Conservation (phyloP, 495 filamentous ascomycete species). For the Penicillium coffeae region DNA sequence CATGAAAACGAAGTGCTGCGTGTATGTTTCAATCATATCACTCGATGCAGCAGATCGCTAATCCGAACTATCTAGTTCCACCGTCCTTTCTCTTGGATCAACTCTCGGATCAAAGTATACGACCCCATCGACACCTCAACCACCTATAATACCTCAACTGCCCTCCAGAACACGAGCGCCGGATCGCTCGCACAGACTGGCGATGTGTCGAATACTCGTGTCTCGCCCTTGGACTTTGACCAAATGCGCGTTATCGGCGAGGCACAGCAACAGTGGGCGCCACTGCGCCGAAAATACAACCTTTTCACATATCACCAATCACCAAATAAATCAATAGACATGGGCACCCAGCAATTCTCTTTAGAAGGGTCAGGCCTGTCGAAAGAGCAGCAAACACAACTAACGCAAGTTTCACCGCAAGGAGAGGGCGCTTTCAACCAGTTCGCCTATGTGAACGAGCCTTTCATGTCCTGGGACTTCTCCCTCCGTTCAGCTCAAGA, state of each 20-base stretch:
- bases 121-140: constrained; percentile 46
- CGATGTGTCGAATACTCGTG: constrained; percentile 39
- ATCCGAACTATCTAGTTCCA: constrained; percentile 46
- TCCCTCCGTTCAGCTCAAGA: constrained; percentile 46
- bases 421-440: constrained; percentile 50
- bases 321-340: constrained; percentile 32
- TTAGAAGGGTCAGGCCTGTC: constrained; percentile 47
- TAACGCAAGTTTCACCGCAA: constrained; percentile 27
- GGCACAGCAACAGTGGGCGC: constrained; percentile 66
- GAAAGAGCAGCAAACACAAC: constrained; percentile 44
- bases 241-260: constrained; percentile 66
- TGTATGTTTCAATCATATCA: no score
- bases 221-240: constrained; percentile 49
- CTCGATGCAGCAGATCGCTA: no score
- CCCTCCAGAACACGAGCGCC: constrained; percentile 39
- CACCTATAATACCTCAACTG: constrained; percentile 35
- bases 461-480: constrained; percentile 57
- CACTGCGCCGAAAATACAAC: constrained; percentile 63
- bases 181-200: constrained; percentile 37
- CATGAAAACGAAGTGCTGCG: constrained; percentile 61
- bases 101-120: constrained; percentile 60
- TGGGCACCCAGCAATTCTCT: constrained; percentile 31
- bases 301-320: constrained; percentile 53
- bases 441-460: constrained; percentile 61
- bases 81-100: constrained; percentile 67